Evolutionary conservation across 78 protist species (phyloP).

Genomic region (Speleostelium caveatum): DNA sequence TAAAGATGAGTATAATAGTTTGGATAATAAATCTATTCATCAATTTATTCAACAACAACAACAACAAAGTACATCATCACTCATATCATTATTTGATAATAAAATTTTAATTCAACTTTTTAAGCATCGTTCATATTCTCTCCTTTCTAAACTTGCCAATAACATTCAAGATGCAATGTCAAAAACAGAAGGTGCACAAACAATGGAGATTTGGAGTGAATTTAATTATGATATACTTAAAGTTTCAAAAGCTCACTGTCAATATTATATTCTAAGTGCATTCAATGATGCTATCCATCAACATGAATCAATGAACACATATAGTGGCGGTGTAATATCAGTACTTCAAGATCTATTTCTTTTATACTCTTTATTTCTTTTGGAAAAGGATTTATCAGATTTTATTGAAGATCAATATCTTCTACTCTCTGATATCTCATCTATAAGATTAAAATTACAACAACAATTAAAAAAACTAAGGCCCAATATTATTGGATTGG

Average conservation of each 20-base stretch:
- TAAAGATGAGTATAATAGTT: not conserved
- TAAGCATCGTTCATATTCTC: conserved; percentile 37
- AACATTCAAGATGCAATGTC: conserved; percentile 2
- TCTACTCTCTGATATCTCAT: not conserved
- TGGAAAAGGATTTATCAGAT: conserved; percentile 11
- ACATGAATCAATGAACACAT: not conserved
- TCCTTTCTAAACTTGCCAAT: not conserved
- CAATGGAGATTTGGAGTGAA: conserved; percentile 35
- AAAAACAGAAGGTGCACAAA: not conserved
- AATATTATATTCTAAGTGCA: conserved; percentile 13
- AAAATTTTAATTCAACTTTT: not conserved
- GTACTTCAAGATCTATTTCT: conserved; percentile 31
- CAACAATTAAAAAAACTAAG: conserved; percentile 6
- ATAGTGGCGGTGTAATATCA: not conserved
- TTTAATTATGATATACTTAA: conserved; percentile 34
- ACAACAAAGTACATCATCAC: not conserved
- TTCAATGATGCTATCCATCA: conserved; percentile 24
- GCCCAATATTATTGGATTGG: conserved; percentile 77
- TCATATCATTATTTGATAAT: not conserved
- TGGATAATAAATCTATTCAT: not conserved
- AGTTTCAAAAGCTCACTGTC: conserved; percentile 60
- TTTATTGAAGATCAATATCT: conserved; percentile 30
- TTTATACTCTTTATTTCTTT: not conserved
- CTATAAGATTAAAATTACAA: not conserved
- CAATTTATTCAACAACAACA: not conserved